phyloP scores from a whole-genome alignment of 495 filamentous ascomycete genomes.

The Opeltia flavorubescens region DNA sequence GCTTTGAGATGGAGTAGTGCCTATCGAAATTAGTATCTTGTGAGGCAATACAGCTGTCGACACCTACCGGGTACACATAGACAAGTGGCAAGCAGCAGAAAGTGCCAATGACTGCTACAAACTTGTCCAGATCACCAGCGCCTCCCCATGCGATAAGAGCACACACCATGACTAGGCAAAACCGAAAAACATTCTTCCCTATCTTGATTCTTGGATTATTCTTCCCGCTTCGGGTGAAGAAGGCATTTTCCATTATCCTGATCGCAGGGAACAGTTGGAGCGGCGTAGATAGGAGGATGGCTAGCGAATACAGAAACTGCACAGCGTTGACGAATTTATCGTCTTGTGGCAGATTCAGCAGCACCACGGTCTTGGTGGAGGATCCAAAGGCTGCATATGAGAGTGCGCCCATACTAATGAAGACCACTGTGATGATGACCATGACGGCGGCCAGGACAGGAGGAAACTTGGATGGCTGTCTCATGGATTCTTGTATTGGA shows the following conservation, averaged over 20 bases:
- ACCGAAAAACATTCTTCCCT: constrained; percentile 95
- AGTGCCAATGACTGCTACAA: constrained; percentile 87
- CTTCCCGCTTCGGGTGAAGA: constrained; percentile 78
- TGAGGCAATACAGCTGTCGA: not conserved
- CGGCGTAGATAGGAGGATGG: constrained; percentile 85
- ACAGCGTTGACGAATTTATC: constrained; percentile 90
- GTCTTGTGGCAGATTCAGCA: constrained; percentile 92
- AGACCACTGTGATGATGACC: constrained; percentile 85
- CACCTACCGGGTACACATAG: constrained; percentile 88
- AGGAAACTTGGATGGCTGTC: constrained; percentile 73
- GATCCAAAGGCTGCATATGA: constrained; percentile 95
- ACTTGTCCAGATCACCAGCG: constrained; percentile 89
- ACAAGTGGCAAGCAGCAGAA: constrained; percentile 96
- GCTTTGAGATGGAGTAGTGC: constrained; percentile 77
- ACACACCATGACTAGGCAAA: constrained; percentile 76
- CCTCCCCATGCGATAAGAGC: constrained; percentile 82
- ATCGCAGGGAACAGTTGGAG: constrained; percentile 96
- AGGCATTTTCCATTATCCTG: constrained; percentile 51
- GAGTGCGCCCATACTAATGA: constrained; percentile 78
- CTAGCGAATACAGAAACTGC: constrained; percentile 88
- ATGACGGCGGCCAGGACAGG: constrained; percentile 75
- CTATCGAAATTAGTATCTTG: constrained; percentile 26
- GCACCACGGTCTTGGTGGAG: constrained; percentile 84
- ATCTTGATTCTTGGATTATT: constrained; percentile 94
- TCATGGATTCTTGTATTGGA: constrained; percentile 96